Evolutionary conservation across 2,329 filamentous ascomycete species (phyloP), one percentile per base, ranked within the genome.

Genomic region (Sporothrix protearum): DNA sequence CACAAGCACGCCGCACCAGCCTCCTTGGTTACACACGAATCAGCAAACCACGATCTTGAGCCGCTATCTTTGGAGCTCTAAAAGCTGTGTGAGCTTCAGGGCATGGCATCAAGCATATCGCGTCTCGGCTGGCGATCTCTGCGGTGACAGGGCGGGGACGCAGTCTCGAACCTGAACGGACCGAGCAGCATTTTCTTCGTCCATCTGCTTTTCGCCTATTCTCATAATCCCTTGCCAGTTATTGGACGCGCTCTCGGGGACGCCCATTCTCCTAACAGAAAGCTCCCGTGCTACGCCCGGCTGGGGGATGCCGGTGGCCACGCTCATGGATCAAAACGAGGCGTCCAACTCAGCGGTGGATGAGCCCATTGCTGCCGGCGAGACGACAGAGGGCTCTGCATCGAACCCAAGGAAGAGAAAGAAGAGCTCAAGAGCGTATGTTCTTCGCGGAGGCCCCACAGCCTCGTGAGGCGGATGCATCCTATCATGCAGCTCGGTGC

Each of bases 371-470:
- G 71, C 69, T 25, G 42, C 53, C 19, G 72, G 69, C 47, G 74
- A 75, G 61, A 53, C 70, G 30, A 69, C 71, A 9, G 64, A 72
- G 45, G 76, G 77, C n/a, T 68, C 76, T 16, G 73, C 77, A 3
- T 73, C 74, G 42, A 80, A 80, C 61, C 79, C 79, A 12, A 77
- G 79, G 25, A 80, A 80, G 74, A 74, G 79, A 55, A 80, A 80
- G 73, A 80, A 80, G 76, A 78, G 78, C 57, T 80, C 79, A 12
- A 73, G 79, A 49, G 79, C 79, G 78, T 80, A 75, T 70, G 78
- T 78, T 42, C 8, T 36, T 36, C 33, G 33, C 30, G 10, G 19
- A 22, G 39, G 7, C 14, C 6, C 30, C 28, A n/a, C 7, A 55
- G 5, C 39, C 12, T 59, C 22, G 51, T 10, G 45, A 33, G 19